Evolutionary conservation across 441 rosid genomes (phyloP).

Genomic region (Adansonia gregorii): DNA sequence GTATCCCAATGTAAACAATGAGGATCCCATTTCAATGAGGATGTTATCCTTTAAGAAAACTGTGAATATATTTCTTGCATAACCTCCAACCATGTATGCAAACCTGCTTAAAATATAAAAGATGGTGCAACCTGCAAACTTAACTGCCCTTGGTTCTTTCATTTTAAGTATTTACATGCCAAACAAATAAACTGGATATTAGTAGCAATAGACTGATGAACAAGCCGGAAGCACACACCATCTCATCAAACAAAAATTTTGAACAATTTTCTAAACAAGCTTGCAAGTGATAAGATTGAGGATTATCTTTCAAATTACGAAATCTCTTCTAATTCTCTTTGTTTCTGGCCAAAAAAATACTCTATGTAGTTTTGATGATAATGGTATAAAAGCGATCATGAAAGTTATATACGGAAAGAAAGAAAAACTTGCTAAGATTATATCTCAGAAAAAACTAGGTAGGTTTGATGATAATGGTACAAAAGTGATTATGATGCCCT

Average conservation of each 20-base stretch:
- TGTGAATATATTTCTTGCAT: conserved; percentile 21
- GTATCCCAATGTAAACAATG: conserved; percentile 10
- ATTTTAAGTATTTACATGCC: conserved; percentile 3
- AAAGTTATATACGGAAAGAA: not conserved
- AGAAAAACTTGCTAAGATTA: not conserved
- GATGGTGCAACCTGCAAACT: conserved; percentile 24
- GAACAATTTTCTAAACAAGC: conserved; percentile 2
- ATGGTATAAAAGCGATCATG: not conserved
- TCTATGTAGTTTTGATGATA: not conserved
- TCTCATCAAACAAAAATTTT: conserved; percentile 10
- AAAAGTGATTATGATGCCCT: conserved; percentile 6
- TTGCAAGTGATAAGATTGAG: not conserved
- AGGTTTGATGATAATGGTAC: conserved; percentile 1
- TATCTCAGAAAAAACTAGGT: conserved; percentile 2
- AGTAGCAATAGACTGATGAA: not conserved
- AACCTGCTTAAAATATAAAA: conserved; percentile 27
- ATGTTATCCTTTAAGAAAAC: conserved; percentile 5
- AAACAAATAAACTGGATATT: conserved; percentile 10
- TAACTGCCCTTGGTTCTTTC: conserved; percentile 6
- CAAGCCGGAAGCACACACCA: not conserved
- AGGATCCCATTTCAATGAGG: conserved; percentile 21
- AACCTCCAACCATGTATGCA: conserved; percentile 16
- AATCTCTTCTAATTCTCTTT: not conserved
- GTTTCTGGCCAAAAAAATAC: conserved; percentile 2
- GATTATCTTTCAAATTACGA: conserved; percentile 17